Evolutionary conservation across 768 basidiomycete species (phyloP), one percentile per base, ranked within the genome.

Genomic region (Mycena epipterygia): DNA sequence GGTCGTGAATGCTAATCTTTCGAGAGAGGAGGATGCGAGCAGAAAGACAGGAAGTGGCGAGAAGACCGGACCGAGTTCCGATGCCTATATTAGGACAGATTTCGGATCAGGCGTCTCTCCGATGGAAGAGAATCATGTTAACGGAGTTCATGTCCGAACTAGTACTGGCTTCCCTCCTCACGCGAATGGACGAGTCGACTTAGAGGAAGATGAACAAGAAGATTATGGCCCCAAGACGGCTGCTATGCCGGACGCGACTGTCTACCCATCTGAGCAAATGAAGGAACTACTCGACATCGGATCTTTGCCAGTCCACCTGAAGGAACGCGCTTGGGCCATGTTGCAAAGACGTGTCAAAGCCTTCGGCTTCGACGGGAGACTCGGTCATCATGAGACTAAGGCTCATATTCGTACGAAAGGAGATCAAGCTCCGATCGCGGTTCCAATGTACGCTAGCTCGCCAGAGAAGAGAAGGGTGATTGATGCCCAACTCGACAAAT

Each of bases 361-460:
- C n/a, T n/a, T n/a, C n/a, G n/a, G n/a, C n/a, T n/a, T n/a, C n/a
- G n/a, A n/a, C n/a, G n/a, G 53, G 5, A 14, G 53, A n/a, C 53
- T 55, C 3, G 53, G 53, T 14, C 53, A 55, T 21, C 6, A 9
- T 2, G n/a, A n/a, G 8, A n/a, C 53, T 17, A 55, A 55, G 37
- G 53, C 21, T 23, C 32, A 37, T 13, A 14, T 55, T 5, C 32
- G 33, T 3, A 55, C 53, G 23, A 55, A 35, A 14, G 53, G 37
- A n/a, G 32, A 19, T n/a, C 33, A 35, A 55, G 33, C 21, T 9
- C 53, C 53, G 3, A 55, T 55, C 5, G 51, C 51, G 70, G 14
- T 76, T 67, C 57, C 51, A 8, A 52, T 52, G 51, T 52, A 32
- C 21, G 13, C n/a, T 17, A 55, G 53, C 32, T 55, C 53, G 13